phyloP scores from a whole-genome alignment of 1,139 yeast species.

The Sugiyamaella sp. region DNA sequence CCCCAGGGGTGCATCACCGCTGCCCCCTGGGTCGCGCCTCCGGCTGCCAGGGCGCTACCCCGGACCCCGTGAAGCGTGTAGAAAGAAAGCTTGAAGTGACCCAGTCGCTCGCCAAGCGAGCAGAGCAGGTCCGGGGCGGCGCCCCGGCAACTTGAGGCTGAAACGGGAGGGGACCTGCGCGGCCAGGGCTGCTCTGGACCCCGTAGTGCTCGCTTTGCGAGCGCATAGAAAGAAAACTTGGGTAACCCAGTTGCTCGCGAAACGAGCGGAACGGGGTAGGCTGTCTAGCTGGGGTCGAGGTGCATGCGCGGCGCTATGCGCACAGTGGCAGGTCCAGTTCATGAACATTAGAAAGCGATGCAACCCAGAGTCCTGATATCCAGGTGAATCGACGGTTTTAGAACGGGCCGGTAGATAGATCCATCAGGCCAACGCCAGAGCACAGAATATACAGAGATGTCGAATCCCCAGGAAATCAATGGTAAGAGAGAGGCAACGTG shows the following conservation, averaged over 20 bases:
- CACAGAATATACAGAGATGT: constrained; percentile 29
- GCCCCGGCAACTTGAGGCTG: background rate
- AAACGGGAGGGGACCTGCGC: no score
- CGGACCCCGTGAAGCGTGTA: background rate
- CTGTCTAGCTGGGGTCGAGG: no score
- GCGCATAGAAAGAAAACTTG: no score
- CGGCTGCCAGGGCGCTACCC: background rate
- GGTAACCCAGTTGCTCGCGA: no score
- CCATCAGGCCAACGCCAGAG: background rate
- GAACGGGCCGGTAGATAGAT: background rate
- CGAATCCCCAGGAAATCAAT: constrained; percentile 42
- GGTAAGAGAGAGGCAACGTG: constrained; percentile 35
- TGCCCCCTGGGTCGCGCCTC: background rate
- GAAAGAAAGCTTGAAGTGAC: background rate
- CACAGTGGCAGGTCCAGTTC: background rate
- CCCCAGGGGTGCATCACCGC: no score
- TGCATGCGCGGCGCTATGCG: background rate
- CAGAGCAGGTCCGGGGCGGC: background rate
- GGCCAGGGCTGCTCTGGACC: no score
- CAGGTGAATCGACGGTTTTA: no score
- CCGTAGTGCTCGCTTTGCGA: no score
- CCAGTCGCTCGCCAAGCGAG: background rate
- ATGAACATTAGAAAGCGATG: constrained; percentile 1
- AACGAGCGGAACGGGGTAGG: no score
- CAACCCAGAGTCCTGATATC: background rate